A percentile compares a stretch with the other conserved stretches of the same genome.
These are phyloP conservation scores for Ceratocystis smalleyi DNA, from an alignment of 2,329 filamentous ascomycete species.

Conservation along the genomic window DNA sequence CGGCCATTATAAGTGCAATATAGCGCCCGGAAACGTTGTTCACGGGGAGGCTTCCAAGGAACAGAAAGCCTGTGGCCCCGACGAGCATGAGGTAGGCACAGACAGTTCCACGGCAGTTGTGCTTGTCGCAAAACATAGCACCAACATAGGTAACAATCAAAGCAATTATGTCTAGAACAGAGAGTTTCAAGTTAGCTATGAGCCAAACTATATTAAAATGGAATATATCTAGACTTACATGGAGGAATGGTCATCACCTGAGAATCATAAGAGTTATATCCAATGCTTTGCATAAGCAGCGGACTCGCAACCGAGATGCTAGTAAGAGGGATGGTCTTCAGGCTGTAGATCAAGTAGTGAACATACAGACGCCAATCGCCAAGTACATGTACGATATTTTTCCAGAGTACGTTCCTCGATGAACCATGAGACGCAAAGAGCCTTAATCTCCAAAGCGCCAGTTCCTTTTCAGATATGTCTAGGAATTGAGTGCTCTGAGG, in stretches of 20 bases:
- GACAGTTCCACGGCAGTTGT: slow-evolving; percentile 37
- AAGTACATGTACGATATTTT: slow-evolving; percentile 52
- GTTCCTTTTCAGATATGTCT: slow-evolving; percentile 37
- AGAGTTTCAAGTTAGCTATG: neutral
- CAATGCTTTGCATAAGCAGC: slow-evolving; percentile 41
- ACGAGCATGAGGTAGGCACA: slow-evolving; percentile 30
- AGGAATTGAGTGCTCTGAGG: slow-evolving; percentile 46
- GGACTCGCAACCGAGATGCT: slow-evolving; percentile 47
- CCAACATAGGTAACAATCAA: slow-evolving; percentile 23
- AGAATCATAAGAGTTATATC: slow-evolving; percentile 35
- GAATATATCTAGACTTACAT: slow-evolving; percentile 27
- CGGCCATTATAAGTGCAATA: slow-evolving; percentile 47
- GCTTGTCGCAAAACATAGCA: slow-evolving; percentile 47
- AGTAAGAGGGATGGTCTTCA: slow-evolving; percentile 40
- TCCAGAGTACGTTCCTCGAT: slow-evolving; percentile 47
- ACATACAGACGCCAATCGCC: slow-evolving; percentile 55
- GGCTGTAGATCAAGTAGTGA: slow-evolving; percentile 41
- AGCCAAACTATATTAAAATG: neutral
- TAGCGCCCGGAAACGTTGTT: slow-evolving; percentile 23
- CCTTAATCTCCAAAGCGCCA: slow-evolving; percentile 33
- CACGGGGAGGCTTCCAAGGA: neutral
- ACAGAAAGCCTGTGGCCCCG: slow-evolving; percentile 32
- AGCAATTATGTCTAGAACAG: neutral
- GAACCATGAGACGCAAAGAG: slow-evolving; percentile 38
- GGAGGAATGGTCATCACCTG: slow-evolving; percentile 54